Conservation (phyloP, 2,329 filamentous ascomycete genomes). For the Aureobasidium sp. region DNA sequence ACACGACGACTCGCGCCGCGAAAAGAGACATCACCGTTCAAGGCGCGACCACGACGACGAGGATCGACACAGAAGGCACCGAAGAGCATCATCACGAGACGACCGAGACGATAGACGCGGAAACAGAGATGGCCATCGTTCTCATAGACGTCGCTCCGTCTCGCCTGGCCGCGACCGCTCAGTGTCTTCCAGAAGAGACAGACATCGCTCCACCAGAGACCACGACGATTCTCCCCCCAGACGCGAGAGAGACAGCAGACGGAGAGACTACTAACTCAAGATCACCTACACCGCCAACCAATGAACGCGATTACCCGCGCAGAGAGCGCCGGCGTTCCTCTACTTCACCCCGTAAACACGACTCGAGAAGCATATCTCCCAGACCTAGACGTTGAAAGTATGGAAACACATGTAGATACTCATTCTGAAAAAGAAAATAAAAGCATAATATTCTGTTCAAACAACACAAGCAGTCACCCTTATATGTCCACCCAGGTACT, state of each 20-base stretch:
- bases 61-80: conserved; percentile 15
- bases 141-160: not conserved
- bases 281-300: not conserved
- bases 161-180: not conserved
- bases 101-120: conserved; percentile 11
- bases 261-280: not conserved
- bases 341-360: not conserved
- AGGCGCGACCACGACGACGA: conserved; percentile 19
- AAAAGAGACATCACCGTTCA: conserved; percentile 40
- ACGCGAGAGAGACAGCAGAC: not conserved
- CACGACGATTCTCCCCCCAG: not conserved
- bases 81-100: conserved; percentile 15
- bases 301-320: not conserved
- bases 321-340: conserved; percentile 4
- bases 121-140: conserved; percentile 4
- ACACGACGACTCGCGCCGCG: conserved; percentile 36
- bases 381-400: not conserved
- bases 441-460: not conserved
- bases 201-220: not conserved
- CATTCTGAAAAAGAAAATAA: no score
- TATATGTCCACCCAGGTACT: not conserved
- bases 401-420: not conserved
- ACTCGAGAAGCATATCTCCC: conserved; percentile 3
- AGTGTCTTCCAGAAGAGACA: not conserved
- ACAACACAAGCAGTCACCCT: not conserved